Evolutionary conservation across 805 yeast genomes (phyloP).

Genomic region (Spathaspora passalidarum): DNA sequence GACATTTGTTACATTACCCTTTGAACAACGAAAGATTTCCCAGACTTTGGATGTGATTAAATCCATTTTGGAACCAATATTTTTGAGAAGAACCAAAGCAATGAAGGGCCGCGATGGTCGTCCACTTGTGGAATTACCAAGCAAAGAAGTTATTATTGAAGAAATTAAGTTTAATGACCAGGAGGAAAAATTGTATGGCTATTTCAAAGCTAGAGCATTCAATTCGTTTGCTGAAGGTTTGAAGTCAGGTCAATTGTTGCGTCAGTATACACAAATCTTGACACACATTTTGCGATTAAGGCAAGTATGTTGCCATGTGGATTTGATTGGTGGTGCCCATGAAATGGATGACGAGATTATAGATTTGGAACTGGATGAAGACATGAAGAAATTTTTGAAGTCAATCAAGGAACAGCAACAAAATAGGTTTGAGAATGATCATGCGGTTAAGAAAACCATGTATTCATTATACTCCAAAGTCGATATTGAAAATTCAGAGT

Average conservation of each 20-base stretch:
- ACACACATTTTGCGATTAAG: conserved; percentile 81
- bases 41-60: conserved; percentile 83
- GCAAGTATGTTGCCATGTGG: conserved; percentile 85
- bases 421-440: conserved; percentile 15
- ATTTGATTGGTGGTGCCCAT: conserved; percentile 50
- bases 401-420: conserved; percentile 10
- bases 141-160: conserved; percentile 69
- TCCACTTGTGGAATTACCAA: conserved; percentile 72
- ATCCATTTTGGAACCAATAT: conserved; percentile 77
- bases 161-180: conserved; percentile 61
- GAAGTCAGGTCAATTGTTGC: conserved; percentile 63
- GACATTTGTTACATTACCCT: conserved; percentile 78
- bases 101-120: conserved; percentile 76
- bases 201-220: conserved; percentile 66
- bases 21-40: conserved; percentile 65
- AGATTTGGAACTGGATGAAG: conserved; percentile 13
- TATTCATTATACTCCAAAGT: conserved; percentile 27
- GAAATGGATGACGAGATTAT: conserved; percentile 48
- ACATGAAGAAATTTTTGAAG: conserved; percentile 9
- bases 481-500: conserved; percentile 54
- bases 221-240: conserved; percentile 57
- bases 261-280: conserved; percentile 72
- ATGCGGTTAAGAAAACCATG: conserved; percentile 23
- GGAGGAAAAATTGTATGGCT: conserved; percentile 65
- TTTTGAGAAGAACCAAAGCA: conserved; percentile 79